Evolutionary conservation across 345 rosid genomes (phyloP).

Genomic region (Acer saccharum): DNA sequence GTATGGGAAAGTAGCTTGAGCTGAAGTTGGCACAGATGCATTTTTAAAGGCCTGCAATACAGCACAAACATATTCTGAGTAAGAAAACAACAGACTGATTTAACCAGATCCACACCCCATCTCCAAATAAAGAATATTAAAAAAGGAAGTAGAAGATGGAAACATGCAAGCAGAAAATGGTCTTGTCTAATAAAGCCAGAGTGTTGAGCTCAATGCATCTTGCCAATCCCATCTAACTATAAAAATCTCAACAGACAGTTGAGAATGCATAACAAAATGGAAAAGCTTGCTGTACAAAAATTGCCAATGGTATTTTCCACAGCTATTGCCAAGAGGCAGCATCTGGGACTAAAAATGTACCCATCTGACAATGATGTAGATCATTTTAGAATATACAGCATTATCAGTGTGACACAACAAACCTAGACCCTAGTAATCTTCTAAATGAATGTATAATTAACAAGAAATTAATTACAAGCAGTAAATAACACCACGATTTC

Average conservation of each 20-base stretch:
- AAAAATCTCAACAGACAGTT: not conserved
- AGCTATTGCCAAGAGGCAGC: not conserved
- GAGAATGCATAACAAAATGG: not conserved
- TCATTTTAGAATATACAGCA: not conserved
- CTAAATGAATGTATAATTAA: not conserved
- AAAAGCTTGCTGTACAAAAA: not conserved
- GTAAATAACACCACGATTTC: not conserved
- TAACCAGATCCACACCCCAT: not conserved
- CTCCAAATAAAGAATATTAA: not conserved
- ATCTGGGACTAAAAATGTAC: not conserved
- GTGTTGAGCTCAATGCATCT: not conserved
- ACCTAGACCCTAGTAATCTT: not conserved
- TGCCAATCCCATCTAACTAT: not conserved
- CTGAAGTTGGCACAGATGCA: conserved; percentile 66
- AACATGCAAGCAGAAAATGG: not conserved
- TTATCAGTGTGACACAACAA: not conserved
- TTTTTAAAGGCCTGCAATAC: conserved; percentile 71
- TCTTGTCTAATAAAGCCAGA: not conserved
- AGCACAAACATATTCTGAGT: conserved; percentile 14
- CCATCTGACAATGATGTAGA: not conserved
- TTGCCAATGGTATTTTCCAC: not conserved
- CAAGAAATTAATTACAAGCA: not conserved
- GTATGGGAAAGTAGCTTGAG: conserved; percentile 87
- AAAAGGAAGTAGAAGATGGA: not conserved
- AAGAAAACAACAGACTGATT: not conserved